Evolutionary conservation across 1,284 basidiomycete species (phyloP), one percentile per base, ranked within the genome.

Genomic region (Tilletiopsis washingtonensis): DNA sequence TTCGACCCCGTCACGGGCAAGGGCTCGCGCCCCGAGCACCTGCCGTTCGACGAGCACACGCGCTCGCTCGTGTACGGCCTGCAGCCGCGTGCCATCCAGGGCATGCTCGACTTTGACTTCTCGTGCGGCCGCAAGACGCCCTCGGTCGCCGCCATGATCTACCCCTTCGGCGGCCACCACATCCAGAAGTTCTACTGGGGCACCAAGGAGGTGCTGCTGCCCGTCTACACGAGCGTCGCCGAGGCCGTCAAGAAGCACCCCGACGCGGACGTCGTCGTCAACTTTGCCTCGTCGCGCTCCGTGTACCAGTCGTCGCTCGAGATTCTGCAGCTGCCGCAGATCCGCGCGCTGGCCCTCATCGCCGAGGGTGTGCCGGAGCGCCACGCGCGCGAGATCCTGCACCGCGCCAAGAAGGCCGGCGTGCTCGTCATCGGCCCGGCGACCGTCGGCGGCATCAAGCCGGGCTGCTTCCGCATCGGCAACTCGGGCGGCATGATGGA

Each of bases 401-500:
- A 88, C 81, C 80, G 85, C 64, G 91, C 93, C 34, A 76, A 85
- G 76, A 79, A 81, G 74, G 91, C 88, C 78, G 81, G 81, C 43
- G 89, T 97, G 51, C 81, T 94, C 73, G 93, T 98, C 78, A 91
- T 98, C 61, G 93, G 94, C 44, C 93, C 94, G 53, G 94, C 93
- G 43, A 98, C 94, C 44, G 93, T 97, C 55, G 93, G 93, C 78
- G 94, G 94, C 70, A 96, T 98, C 81, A 98, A 98, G 81, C 91
- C 93, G 56, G 94, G 94, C 49, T 97, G 93, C 80, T 97, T 97
- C 87, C 84, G 91, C 76, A 97, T 97, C 72, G 93, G 93, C 69
- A 98, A 97, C 83, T 93, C 89, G 59, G 93, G 93, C 80, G 91
- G 88, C 82, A 97, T 97, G 93, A 97, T 97, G 91, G 94, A 98